These are phyloP conservation scores for Alternaria viburni DNA, from an alignment of 2,329 filamentous ascomycete species.

Conservation along the genomic window DNA sequence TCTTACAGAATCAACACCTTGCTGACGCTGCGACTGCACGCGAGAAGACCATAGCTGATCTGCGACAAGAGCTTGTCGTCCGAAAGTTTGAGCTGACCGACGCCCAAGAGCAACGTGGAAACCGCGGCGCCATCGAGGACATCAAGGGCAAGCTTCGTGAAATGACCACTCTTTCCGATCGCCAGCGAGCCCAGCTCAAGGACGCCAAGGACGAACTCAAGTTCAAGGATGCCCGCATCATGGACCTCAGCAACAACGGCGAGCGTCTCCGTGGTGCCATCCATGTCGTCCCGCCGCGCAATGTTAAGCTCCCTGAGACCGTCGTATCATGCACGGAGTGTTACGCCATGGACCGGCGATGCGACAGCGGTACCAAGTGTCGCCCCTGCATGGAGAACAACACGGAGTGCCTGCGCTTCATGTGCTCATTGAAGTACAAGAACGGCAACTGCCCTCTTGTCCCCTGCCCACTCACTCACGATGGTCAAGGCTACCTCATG, in stretches of 20 bases:
- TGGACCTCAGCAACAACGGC: slow-evolving; percentile 17
- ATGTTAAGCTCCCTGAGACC: slow-evolving; percentile 23
- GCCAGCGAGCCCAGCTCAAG: slow-evolving; percentile 24
- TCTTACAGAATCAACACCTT: slow-evolving; percentile 1
- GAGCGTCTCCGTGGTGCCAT: slow-evolving; percentile 31
- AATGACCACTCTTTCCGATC: slow-evolving; percentile 28
- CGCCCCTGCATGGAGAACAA: slow-evolving; percentile 28
- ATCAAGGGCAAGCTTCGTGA: slow-evolving; percentile 21
- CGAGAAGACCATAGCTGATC: slow-evolving; percentile 14
- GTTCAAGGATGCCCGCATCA: slow-evolving; percentile 6
- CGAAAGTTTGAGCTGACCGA: slow-evolving; percentile 13
- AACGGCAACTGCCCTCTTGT: slow-evolving; percentile 27
- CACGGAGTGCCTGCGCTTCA: slow-evolving; percentile 34
- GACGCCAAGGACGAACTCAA: slow-evolving; percentile 3
- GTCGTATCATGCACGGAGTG: slow-evolving; percentile 40
- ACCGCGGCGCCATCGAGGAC: slow-evolving; percentile 6
- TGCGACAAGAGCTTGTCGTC: slow-evolving; percentile 16
- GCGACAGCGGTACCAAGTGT: slow-evolving; percentile 32
- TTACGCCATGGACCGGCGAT: slow-evolving; percentile 30
- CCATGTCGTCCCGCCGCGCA: slow-evolving; percentile 30
- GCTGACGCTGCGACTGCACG: slow-evolving; percentile 12
- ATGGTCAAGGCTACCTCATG: slow-evolving; percentile 24
- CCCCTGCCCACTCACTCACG: slow-evolving; percentile 33
- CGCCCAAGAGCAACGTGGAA: slow-evolving; percentile 21
- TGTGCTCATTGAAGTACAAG: slow-evolving; percentile 34